phyloP scores from a whole-genome alignment of 805 yeast genomes.

The Torulaspora maleeae region DNA sequence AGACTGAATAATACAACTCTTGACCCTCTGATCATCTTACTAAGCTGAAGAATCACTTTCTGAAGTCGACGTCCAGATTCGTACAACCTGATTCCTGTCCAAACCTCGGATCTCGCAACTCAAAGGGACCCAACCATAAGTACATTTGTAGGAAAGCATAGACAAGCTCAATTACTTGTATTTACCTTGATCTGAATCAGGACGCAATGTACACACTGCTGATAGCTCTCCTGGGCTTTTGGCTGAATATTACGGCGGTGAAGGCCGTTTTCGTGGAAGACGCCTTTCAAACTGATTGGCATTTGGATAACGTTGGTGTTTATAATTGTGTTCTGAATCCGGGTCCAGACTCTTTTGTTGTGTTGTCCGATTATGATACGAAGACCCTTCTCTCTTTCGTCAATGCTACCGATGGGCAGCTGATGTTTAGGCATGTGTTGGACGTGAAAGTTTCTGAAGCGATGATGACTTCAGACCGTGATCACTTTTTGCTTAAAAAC shows the following conservation, averaged over 20 bases:
- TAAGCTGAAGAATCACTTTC: neutral
- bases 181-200: neutral
- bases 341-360: conserved; percentile 19
- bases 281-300: conserved; percentile 54
- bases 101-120: neutral
- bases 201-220: conserved; percentile 1
- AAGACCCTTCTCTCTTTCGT: conserved; percentile 35
- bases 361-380: conserved; percentile 27
- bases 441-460: conserved; percentile 18
- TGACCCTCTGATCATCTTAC: neutral
- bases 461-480: conserved; percentile 11
- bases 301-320: conserved; percentile 43
- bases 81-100: conserved; percentile 1
- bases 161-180: neutral
- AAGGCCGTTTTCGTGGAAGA: conserved; percentile 45
- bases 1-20: conserved; percentile 2
- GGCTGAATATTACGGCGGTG: conserved; percentile 8
- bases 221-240: conserved; percentile 1
- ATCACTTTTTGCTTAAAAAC: conserved; percentile 14
- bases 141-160: no score
- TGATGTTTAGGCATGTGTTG: conserved; percentile 34
- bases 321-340: conserved; percentile 28
- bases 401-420: conserved; percentile 33
- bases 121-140: neutral
- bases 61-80: neutral